Percentiles rank a stretch among this genome's conserved stretches.
These are phyloP conservation scores for Trichomonas gallinae DNA, from an alignment of 208 protist species.

Conservation along the genomic window DNA sequence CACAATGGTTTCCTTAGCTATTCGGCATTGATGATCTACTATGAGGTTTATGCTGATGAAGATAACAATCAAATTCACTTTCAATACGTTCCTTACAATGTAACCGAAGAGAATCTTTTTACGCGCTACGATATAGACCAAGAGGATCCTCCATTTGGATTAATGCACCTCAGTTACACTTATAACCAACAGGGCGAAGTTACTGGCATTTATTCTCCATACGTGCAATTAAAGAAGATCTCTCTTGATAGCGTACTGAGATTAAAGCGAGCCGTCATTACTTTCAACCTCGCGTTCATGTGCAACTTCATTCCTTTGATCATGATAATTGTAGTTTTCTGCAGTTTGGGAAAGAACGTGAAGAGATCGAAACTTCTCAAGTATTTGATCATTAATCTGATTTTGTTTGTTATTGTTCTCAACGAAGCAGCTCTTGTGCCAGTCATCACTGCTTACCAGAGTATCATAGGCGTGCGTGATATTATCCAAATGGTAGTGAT, in stretches of 20 bases:
- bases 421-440: background rate
- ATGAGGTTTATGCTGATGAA: background rate
- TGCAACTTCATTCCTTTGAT: background rate
- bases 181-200: background rate
- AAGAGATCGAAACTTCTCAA: background rate
- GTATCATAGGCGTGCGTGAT: background rate
- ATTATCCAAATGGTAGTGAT: background rate
- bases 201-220: background rate
- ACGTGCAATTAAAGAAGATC: background rate
- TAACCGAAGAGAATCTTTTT: background rate
- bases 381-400: background rate
- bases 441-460: background rate
- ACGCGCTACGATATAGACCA: background rate
- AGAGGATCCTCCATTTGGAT: background rate
- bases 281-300: background rate
- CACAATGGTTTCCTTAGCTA: background rate
- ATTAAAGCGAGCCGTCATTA: background rate
- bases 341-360: background rate
- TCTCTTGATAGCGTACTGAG: background rate
- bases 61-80: background rate
- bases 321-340: background rate
- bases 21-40: background rate
- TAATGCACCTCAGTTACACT: background rate
- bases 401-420: background rate
- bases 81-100: background rate